Evolutionary conservation across 73 alveolate genomes (phyloP), one percentile per base, ranked within the genome.

Genomic region (Halteria grandinella): DNA sequence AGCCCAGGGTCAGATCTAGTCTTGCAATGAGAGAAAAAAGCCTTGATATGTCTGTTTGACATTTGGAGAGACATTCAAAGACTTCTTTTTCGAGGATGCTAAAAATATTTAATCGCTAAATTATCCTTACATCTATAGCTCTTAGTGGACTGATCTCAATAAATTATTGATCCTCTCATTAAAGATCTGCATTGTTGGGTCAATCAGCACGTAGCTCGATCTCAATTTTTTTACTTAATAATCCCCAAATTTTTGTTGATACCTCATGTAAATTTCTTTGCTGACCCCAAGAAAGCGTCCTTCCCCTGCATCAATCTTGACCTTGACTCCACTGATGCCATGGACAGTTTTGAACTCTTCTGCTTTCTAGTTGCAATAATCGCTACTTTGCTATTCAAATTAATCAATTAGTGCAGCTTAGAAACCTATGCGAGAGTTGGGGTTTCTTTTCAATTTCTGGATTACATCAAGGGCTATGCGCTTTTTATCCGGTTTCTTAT

Each of bases 21-120:
- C 77, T 60, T 1, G 77, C 77, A 6, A 60, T 60, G n/a, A 60
- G 10, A 12, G 49, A 36, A 60, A 60, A 60, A 8, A 60, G 31
- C 27, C 24, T 60, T 10, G 59, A 21, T 15, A 37, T 29, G 4
- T 60, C 77, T 20, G 15, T 10, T 39, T 15, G n/a, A 23, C 59
- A 11, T 18, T 18, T 36, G 18, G 27, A 40, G n/a, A 60, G 25
- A 32, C 24, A 41, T 2, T 1, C 43, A 21, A 60, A 60, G 7
- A 60, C 43, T 5, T 34, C 1, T 18, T 60, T n/a, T 37, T 60
- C 77, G 5, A 60, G 12, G 6, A 60, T 41, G 29, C 77, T 60
- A 60, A 6, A 25, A 29, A 60, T 37, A 11, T 5, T 36, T 15
- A 60, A 15, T 17, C n/a, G 21, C 6, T 18, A 60, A 60, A 5